Conservation (phyloP, 1,284 basidiomycete genomes). For the Quambalaria eucalypti region DNA sequence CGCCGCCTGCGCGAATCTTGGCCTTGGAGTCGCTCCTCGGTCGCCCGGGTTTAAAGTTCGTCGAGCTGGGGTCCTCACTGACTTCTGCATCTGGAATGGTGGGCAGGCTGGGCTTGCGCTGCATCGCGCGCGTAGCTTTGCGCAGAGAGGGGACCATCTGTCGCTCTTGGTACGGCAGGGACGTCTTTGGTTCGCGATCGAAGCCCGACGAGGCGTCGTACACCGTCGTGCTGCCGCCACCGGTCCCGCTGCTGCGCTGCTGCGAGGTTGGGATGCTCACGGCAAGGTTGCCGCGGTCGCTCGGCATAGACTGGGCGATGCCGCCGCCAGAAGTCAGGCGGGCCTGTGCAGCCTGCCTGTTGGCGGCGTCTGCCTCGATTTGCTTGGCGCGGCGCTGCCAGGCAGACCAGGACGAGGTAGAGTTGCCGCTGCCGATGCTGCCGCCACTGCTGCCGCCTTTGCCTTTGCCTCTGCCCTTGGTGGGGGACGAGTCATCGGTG, state of each 20-base stretch:
- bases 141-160: constrained; percentile 41
- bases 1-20: neutral
- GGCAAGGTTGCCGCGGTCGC: neutral
- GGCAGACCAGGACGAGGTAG: neutral
- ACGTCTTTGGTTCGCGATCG: constrained; percentile 44
- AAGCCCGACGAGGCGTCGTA: constrained; percentile 22
- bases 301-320: neutral
- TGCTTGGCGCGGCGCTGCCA: constrained; percentile 21
- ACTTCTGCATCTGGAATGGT: constrained; percentile 10
- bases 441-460: neutral
- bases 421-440: neutral
- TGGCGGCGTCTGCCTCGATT: constrained; percentile 21
- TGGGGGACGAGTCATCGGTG: neutral
- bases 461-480: too few species aligned
- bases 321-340: neutral
- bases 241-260: neutral
- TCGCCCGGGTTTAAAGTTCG: too few species aligned
- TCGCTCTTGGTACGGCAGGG: constrained; percentile 41
- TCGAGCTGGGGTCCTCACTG: neutral
- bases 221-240: neutral
- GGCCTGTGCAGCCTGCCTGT: neutral
- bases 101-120: neutral
- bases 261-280: neutral
- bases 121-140: constrained; percentile 15
- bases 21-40: too few species aligned